Evolutionary conservation across 2,329 filamentous ascomycete genomes (phyloP).

Genomic region (Trichoderma sp.): DNA sequence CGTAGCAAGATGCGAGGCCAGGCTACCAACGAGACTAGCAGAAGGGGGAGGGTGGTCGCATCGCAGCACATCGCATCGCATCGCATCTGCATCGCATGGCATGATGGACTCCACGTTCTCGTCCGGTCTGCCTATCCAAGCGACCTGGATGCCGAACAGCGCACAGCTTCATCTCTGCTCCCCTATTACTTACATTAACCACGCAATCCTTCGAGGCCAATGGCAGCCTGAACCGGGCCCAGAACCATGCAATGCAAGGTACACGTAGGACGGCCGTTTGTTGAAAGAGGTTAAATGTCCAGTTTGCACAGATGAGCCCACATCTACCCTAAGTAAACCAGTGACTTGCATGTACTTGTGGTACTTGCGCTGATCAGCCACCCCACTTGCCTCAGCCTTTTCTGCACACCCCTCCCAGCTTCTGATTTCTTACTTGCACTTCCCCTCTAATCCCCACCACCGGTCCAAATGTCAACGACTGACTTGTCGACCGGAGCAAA

Average conservation of each 20-base stretch:
- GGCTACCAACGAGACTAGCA: neutral
- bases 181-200: constrained; percentile 9
- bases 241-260: constrained; percentile 10
- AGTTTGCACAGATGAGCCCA: neutral
- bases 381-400: neutral
- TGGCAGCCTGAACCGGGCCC: neutral
- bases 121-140: neutral
- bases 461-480: neutral
- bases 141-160: neutral
- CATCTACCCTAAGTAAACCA: neutral
- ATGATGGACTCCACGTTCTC: neutral
- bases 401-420: constrained; percentile 5
- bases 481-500: neutral
- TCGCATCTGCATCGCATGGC: neutral
- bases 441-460: neutral
- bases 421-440: neutral
- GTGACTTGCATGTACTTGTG: constrained; percentile 20
- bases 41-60: neutral
- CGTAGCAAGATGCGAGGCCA: neutral
- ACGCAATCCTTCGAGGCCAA: neutral
- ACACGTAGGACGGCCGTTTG: neutral
- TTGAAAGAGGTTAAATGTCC: neutral
- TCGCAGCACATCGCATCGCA: constrained; percentile 9
- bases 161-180: neutral
- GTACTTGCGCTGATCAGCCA: constrained; percentile 11